These are phyloP conservation scores for Pyrrhoderma lamaoense DNA, from an alignment of 1,284 basidiomycete species.

Conservation along the genomic window DNA sequence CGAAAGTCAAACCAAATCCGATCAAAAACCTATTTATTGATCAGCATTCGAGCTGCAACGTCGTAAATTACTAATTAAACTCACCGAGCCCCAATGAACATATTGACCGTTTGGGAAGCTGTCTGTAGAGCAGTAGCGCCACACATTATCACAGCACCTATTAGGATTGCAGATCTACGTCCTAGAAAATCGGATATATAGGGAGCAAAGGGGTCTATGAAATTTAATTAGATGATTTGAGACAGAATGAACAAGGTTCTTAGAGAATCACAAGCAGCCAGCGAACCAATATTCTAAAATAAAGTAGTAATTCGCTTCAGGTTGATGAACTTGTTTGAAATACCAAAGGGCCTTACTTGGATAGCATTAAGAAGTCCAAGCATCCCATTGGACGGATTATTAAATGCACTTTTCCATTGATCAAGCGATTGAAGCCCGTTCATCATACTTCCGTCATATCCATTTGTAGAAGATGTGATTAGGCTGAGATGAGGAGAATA, in stretches of 20 bases:
- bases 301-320: not conserved
- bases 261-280: constrained; percentile 19
- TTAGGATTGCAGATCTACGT: constrained; percentile 25
- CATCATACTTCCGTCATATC: constrained; percentile 27
- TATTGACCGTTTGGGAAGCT: constrained; percentile 25
- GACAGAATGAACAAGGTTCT: too few species aligned
- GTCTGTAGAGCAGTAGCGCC: constrained; percentile 25
- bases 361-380: constrained; percentile 27
- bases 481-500: constrained; percentile 13
- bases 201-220: constrained; percentile 24
- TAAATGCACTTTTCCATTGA: constrained; percentile 30
- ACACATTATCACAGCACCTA: constrained; percentile 26
- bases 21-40: constrained; percentile 37
- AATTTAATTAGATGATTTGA: too few species aligned
- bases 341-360: constrained; percentile 30
- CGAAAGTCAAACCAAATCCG: constrained; percentile 49
- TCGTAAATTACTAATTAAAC: constrained; percentile 15
- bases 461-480: constrained; percentile 25
- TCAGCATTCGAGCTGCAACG: not conserved
- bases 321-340: not conserved
- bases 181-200: constrained; percentile 27
- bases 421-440: constrained; percentile 23
- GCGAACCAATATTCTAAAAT: constrained; percentile 12
- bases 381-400: constrained; percentile 25
- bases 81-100: constrained; percentile 33